Evolutionary conservation across 352 stramenopile genomes (phyloP).

Genomic region (Globisporangium ultimum): DNA sequence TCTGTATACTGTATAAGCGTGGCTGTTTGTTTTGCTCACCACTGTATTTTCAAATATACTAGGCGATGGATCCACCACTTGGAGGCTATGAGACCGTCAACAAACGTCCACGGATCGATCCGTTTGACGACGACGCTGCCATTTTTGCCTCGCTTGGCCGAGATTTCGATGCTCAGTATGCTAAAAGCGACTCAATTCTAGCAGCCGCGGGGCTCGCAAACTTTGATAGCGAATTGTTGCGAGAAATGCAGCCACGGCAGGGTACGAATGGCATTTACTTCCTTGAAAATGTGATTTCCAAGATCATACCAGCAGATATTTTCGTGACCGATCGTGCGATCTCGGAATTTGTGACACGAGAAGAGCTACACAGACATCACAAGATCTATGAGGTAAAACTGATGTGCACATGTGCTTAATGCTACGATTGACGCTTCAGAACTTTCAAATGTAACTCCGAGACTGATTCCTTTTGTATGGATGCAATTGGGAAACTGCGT

Average conservation of each 20-base stretch:
- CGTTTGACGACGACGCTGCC: not conserved
- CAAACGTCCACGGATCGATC: conserved; percentile 4
- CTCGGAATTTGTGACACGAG: not conserved
- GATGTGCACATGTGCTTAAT: no score
- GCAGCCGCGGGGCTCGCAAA: not conserved
- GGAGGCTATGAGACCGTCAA: not conserved
- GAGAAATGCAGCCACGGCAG: not conserved
- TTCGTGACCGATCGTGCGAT: conserved; percentile 1
- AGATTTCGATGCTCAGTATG: conserved; percentile 8
- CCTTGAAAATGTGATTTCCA: conserved; percentile 7
- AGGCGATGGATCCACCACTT: not conserved
- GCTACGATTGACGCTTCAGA: no score
- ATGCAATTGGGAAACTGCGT: not conserved
- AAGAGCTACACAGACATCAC: not conserved
- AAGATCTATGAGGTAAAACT: conserved; percentile 1
- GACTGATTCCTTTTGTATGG: no score
- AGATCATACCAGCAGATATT: not conserved
- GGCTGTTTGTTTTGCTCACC: not conserved
- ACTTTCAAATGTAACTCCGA: no score
- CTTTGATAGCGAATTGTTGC: not conserved
- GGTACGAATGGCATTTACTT: conserved; percentile 18
- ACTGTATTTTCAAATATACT: not conserved
- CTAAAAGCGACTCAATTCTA: not conserved
- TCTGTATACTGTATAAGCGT: not conserved
- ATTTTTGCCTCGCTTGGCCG: conserved; percentile 19